A percentile compares a stretch with the other conserved stretches of the same genome.
Conservation (phyloP, 139 green algal species). For the Choricystis sp. region DNA sequence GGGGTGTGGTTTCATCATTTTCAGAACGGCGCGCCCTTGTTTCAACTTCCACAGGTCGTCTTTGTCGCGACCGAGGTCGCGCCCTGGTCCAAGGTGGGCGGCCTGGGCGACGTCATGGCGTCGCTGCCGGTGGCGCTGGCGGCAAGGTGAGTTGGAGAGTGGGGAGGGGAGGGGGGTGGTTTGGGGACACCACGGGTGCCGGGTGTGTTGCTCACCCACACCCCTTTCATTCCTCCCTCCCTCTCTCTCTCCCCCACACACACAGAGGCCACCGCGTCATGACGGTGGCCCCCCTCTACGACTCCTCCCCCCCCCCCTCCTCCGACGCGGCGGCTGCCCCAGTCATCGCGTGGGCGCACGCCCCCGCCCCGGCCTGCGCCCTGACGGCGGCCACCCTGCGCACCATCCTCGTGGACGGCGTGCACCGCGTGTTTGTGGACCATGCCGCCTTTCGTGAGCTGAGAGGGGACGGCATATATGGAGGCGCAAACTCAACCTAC, state of each 20-base stretch:
- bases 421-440: conserved; percentile 65
- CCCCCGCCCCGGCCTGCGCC: background rate
- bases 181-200: background rate
- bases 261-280: conserved; percentile 61
- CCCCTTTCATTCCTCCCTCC: background rate
- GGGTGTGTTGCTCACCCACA: background rate
- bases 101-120: conserved; percentile 60
- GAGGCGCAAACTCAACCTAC: too few relatives aligned
- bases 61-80: conserved; percentile 72
- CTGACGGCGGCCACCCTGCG: conserved; percentile 10
- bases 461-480: background rate
- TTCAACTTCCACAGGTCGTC: conserved; percentile 42
- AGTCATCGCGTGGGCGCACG: background rate
- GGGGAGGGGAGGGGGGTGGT: background rate
- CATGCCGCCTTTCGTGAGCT: conserved; percentile 37
- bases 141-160: conserved; percentile 11
- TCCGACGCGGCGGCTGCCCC: conserved; percentile 28
- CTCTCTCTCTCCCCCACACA: background rate
- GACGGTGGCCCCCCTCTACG: conserved; percentile 61
- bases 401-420: conserved; percentile 21
- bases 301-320: conserved; percentile 26
- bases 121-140: conserved; percentile 47
- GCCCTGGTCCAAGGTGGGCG: conserved; percentile 65
- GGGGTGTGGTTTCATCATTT: too few relatives aligned
- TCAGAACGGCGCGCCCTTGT: too few relatives aligned